Evolutionary conservation across 805 yeast species (phyloP).

Genomic region (Candida silvicultrix): DNA sequence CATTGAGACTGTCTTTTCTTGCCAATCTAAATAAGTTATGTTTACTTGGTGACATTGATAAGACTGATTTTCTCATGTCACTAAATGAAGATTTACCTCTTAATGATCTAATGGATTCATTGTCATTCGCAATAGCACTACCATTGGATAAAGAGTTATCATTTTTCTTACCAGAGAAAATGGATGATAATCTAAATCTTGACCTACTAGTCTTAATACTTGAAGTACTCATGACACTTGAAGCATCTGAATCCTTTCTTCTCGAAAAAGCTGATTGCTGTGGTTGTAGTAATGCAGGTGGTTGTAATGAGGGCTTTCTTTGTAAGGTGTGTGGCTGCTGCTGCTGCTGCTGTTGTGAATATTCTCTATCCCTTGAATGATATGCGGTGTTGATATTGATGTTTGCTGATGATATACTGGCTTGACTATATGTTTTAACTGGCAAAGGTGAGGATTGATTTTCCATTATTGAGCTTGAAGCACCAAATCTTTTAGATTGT

Average conservation of each 20-base stretch:
- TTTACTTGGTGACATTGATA: conserved; percentile 18
- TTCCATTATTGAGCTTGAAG: conserved; percentile 6
- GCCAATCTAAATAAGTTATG: conserved; percentile 15
- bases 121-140: conserved; percentile 16
- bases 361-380: conserved; percentile 9
- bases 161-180: conserved; percentile 9
- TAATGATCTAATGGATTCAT: conserved; percentile 22
- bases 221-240: conserved; percentile 13
- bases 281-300: not conserved
- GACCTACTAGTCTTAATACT: conserved; percentile 19
- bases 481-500: conserved; percentile 1
- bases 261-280: not conserved
- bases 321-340: conserved; percentile 1
- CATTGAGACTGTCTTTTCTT: conserved; percentile 18
- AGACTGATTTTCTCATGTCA: conserved; percentile 25
- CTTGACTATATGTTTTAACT: conserved; percentile 6
- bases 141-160: not conserved
- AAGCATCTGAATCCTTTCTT: conserved; percentile 11
- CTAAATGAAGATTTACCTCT: conserved; percentile 19
- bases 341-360: not conserved
- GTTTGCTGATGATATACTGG: conserved; percentile 5
- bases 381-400: conserved; percentile 8
- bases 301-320: conserved; percentile 3
- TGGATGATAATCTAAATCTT: conserved; percentile 20
- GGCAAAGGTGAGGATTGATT: not conserved